Percentiles rank a stretch among this genome's conserved stretches.
Evolutionary conservation across 148 eudicot species (phyloP).

Genomic region (Drosera capensis): DNA sequence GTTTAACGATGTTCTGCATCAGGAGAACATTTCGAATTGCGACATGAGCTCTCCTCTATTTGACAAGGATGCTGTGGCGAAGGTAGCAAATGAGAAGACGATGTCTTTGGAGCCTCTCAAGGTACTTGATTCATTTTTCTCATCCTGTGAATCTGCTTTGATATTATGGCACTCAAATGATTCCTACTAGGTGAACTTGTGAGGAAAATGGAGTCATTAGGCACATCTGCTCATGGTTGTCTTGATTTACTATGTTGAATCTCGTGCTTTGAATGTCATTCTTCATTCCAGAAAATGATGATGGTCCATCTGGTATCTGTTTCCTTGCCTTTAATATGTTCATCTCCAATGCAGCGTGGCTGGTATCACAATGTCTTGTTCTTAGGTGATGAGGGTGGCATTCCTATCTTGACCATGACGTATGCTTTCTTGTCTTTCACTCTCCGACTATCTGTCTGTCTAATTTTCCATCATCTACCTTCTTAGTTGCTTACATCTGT

Average conservation of each 20-base stretch:
- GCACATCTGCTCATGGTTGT: too few species aligned
- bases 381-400: constrained; percentile 62
- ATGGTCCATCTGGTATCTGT: background rate
- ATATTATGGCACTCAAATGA: too few species aligned
- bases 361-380: constrained; percentile 74
- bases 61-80: constrained; percentile 31
- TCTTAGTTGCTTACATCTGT: background rate
- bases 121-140: background rate
- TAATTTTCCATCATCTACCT: background rate
- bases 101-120: background rate
- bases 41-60: constrained; percentile 44
- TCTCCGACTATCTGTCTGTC: background rate
- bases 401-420: constrained; percentile 95
- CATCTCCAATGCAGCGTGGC: constrained; percentile 42
- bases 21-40: constrained; percentile 41
- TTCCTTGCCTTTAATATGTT: background rate
- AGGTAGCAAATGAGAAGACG: background rate
- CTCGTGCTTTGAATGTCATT: background rate
- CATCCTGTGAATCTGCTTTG: background rate
- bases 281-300: background rate
- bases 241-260: background rate
- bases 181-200: too few species aligned
- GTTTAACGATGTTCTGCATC: constrained; percentile 83
- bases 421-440: too few species aligned
- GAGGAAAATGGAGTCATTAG: too few species aligned